Evolutionary conservation across 441 rosid genomes (phyloP), one percentile per base, ranked within the genome.

Genomic region (Arabidopsis hybrid): DNA sequence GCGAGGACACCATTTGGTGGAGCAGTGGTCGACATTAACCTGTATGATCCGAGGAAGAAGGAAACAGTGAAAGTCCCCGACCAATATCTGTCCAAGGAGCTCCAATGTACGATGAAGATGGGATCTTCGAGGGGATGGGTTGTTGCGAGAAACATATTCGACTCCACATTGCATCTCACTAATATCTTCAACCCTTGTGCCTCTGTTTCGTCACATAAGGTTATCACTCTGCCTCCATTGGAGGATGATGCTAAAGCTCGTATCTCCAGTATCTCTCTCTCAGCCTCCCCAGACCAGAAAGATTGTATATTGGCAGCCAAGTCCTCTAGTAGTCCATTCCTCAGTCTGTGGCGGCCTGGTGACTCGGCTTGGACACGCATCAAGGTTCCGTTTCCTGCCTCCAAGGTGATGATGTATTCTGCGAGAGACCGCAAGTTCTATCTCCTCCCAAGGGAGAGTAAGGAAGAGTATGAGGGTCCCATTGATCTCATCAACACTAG

Each of bases 111-210:
- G 65, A 0, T 6, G 65, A 60, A 2, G 16, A 1, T 39, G 18
- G 34, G 49, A 39, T 17, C 32, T 3, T 60, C 65, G 32, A 60
- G 34, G 16, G 65, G 65, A 60, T 60, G 47, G 65, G 16, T 60
- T 3, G 9, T 4, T 36, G 1, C 11, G 32, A 47, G 9, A 49
- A 26, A 34, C 16, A 0, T 13, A 13, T 1, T 0, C 6, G 46
- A 56, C 8, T 13, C 6, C 11, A 58, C 46, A 4, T 0, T 46
- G 16, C 40, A 11, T 49, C 67, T 70, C 60, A 70, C 74, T 0
- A 70, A 70, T 7, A 38, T 70, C 2, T 70, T 1, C 39, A 70
- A 70, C 60, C 74, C 74, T 6, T 35, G 40, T 38, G 67, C 74
- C 40, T 60, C 74, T 59, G 58, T 13, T 58, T 69, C 74, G 2